Evolutionary conservation across 2,329 filamentous ascomycete genomes (phyloP).

Genomic region (Monilinia aucupariae): DNA sequence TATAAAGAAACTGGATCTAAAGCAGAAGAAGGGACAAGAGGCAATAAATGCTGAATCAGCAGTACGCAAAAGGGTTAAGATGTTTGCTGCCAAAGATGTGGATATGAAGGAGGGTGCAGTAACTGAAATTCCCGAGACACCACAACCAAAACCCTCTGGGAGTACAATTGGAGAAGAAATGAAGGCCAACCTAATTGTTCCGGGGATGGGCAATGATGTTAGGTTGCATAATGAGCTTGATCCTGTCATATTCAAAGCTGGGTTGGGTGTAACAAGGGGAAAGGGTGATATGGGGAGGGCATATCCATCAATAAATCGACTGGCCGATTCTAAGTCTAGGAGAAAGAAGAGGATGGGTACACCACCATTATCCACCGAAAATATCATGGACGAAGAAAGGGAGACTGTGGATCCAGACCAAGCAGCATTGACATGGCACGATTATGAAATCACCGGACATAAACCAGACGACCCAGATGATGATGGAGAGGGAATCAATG

Average conservation of each 20-base stretch:
- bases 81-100: constrained; percentile 14
- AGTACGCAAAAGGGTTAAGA: constrained; percentile 28
- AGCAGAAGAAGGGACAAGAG: constrained; percentile 7
- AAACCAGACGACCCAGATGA: constrained; percentile 60
- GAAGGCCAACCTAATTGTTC: constrained; percentile 19
- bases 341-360: constrained; percentile 29
- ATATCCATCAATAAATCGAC: constrained; percentile 32
- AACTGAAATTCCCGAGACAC: constrained; percentile 18
- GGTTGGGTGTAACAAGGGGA: constrained; percentile 17
- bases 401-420: constrained; percentile 36
- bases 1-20: constrained; percentile 26
- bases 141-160: constrained; percentile 18
- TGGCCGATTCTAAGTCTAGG: constrained; percentile 32
- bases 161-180: constrained; percentile 20
- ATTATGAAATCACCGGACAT: constrained; percentile 63
- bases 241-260: constrained; percentile 29
- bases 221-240: constrained; percentile 28
- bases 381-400: constrained; percentile 14
- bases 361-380: constrained; percentile 23
- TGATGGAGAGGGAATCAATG: constrained; percentile 62
- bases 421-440: constrained; percentile 60
- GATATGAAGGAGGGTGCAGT: constrained; percentile 5
- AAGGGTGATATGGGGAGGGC: constrained; percentile 21
- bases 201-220: constrained; percentile 20
- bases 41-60: constrained; percentile 20